Percentiles rank a stretch among this genome's conserved stretches.
These are phyloP conservation scores for Monosporascus sp. DNA, from an alignment of 2,329 filamentous ascomycete species.

Conservation along the genomic window DNA sequence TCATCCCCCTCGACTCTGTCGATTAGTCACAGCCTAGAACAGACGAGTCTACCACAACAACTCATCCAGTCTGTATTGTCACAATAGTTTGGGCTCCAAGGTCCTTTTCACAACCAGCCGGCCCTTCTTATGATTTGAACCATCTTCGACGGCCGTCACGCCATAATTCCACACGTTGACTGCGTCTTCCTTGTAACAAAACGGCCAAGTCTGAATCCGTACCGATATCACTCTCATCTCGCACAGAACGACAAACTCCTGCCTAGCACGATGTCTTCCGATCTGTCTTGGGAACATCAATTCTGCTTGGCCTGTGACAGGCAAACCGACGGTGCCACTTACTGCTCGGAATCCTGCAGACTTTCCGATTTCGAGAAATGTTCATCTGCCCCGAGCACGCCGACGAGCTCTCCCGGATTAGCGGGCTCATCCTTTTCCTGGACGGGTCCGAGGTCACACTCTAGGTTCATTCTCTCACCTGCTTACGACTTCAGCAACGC, in stretches of 20 bases:
- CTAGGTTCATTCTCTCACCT: conserved; percentile 64
- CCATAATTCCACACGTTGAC: not conserved
- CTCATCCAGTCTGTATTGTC: not conserved
- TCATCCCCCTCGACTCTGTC: not conserved
- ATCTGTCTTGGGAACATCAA: conserved; percentile 71
- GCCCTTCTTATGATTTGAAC: not conserved
- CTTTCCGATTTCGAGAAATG: conserved; percentile 80
- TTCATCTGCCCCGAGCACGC: conserved; percentile 47
- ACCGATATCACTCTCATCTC: conserved; percentile 1
- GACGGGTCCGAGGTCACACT: conserved; percentile 33
- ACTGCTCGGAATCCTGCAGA: conserved; percentile 89
- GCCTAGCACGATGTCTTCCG: conserved; percentile 42
- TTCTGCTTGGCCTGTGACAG: conserved; percentile 94
- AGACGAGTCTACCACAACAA: not conserved
- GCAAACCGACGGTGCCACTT: conserved; percentile 74
- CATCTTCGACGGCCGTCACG: not conserved
- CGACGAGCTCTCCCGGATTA: conserved; percentile 52
- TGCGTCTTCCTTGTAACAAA: not conserved
- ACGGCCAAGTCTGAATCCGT: not conserved
- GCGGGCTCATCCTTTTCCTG: conserved; percentile 47
- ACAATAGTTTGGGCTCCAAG: not conserved
- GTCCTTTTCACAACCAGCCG: not conserved
- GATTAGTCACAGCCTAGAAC: not conserved
- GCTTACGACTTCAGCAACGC: conserved; percentile 69
- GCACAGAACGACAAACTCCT: conserved; percentile 17